Conservation (phyloP, 148 eudicot genomes). For the Amaranthus hypochondriacus region DNA sequence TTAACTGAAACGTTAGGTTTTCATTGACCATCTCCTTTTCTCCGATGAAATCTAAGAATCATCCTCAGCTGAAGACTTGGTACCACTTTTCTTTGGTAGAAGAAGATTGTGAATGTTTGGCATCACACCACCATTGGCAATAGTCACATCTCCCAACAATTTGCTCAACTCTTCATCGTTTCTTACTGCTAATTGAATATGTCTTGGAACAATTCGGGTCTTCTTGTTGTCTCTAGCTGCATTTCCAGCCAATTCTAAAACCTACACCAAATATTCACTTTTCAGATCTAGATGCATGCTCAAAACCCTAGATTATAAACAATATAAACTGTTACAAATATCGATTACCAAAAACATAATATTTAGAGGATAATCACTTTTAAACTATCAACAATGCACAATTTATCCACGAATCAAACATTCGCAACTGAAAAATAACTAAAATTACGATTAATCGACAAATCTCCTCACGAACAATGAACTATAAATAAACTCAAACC, state of each 20-base stretch:
- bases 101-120: slow-evolving; percentile 85
- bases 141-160: slow-evolving; percentile 81
- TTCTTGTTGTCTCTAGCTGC: slow-evolving; percentile 94
- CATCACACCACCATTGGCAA: slow-evolving; percentile 91
- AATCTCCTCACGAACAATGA: too few relatives aligned
- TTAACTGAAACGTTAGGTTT: background rate
- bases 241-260: slow-evolving; percentile 78
- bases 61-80: slow-evolving; percentile 47
- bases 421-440: background rate
- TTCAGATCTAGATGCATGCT: too few relatives aligned
- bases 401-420: too few relatives aligned
- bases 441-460: background rate
- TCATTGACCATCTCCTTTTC: background rate
- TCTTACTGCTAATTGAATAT: slow-evolving; percentile 75
- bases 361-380: too few relatives aligned
- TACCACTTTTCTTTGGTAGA: slow-evolving; percentile 62
- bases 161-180: slow-evolving; percentile 86
- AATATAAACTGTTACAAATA: too few relatives aligned
- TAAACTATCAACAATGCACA: too few relatives aligned
- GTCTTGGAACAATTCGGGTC: slow-evolving; percentile 74
- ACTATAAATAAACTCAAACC: too few relatives aligned
- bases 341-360: background rate
- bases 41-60: slow-evolving; percentile 20
- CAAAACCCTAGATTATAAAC: slow-evolving; percentile 12
- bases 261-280: slow-evolving; percentile 27